Base-by-base conservation (phyloP, 345 rosid genomes). In the Gynandropsis gynandra region DNA sequence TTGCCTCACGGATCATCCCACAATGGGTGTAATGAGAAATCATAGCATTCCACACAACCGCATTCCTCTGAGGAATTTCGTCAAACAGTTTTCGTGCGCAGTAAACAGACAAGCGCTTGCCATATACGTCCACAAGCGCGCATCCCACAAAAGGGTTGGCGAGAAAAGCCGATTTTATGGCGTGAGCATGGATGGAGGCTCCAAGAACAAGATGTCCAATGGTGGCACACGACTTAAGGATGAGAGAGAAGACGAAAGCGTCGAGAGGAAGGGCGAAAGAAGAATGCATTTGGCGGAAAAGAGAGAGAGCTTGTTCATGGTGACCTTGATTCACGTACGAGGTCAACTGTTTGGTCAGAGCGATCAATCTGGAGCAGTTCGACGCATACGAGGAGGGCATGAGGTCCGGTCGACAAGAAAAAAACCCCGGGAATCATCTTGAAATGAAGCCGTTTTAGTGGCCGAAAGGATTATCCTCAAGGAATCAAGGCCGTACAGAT, bases 201-300 rank as follows among this genome's bases (percentile, higher is more conserved):
- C 74, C 81, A 4, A 81, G 73, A 58, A 58, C 27, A 15, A 73
- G 69, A 56, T 71, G 76, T 50, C 39, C 56, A 32, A 68, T 16
- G 54, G 83, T 71, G 15, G 81, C 70, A 46, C 87, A 80, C 9
- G 87, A 80, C 62, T 80, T 80, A 62, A 80, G 79, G 8, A 74
- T 72, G 39, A 78, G 74, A 54, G 87, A 74, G 69, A 66, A 80
- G 54, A 75, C 83, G 48, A 53, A 66, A 34, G 81, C 71, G 61
- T 80, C 87, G 41, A 80, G 80, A 50, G 73, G 47, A 64, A 72
- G 75, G 18, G 68, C 54, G 5, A 65, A 72, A 19, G 78, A 68
- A 50, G 76, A 18, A 13, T 75, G 83, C 65, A 73, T 74, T 46
- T 65, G 67, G 32, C 60, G 75, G 52, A 80, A 80, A 54, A 73